Evolutionary conservation across 371 early-diverging fungal genomes (phyloP).

Genomic region (Actinomucor elegans): DNA sequence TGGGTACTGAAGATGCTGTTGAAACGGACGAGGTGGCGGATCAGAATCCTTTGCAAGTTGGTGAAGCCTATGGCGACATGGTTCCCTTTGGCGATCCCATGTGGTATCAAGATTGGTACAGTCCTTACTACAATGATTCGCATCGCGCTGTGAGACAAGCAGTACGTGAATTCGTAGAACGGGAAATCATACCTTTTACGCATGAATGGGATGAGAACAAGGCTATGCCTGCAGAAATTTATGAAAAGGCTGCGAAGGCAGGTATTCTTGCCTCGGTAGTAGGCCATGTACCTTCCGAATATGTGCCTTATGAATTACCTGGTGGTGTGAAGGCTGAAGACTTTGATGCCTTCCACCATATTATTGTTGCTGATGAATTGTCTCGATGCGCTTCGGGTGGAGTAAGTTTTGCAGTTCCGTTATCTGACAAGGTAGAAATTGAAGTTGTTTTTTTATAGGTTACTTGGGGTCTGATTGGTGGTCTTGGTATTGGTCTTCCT

Average conservation of each 20-base stretch:
- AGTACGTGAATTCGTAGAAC: conserved; percentile 58
- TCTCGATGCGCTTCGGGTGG: conserved; percentile 74
- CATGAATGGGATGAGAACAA: conserved; percentile 68
- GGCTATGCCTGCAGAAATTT: conserved; percentile 47
- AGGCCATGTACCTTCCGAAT: conserved; percentile 26
- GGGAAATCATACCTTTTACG: conserved; percentile 60
- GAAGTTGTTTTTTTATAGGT: conserved; percentile 12
- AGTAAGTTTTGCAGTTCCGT: conserved; percentile 31
- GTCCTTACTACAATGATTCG: conserved; percentile 55
- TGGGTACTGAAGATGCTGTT: conserved; percentile 4
- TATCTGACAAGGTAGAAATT: not conserved
- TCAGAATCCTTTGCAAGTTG: conserved; percentile 18
- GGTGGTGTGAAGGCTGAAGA: conserved; percentile 33
- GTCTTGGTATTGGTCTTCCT: conserved; percentile 73
- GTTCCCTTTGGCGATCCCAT: conserved; percentile 69
- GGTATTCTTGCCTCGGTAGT: conserved; percentile 54
- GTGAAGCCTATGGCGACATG: conserved; percentile 29
- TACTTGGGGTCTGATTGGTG: conserved; percentile 45
- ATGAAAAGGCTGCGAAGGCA: conserved; percentile 57
- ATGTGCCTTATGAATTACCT: conserved; percentile 25
- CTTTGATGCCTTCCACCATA: conserved; percentile 63
- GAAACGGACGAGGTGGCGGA: conserved; percentile 18
- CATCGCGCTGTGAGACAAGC: conserved; percentile 53
- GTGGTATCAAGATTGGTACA: conserved; percentile 60
- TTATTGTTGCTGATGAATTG: conserved; percentile 66